Percentiles rank a stretch among this genome's conserved stretches.
phyloP scores from a whole-genome alignment of 1,139 yeast species.

The Waltiozyma sp. region DNA sequence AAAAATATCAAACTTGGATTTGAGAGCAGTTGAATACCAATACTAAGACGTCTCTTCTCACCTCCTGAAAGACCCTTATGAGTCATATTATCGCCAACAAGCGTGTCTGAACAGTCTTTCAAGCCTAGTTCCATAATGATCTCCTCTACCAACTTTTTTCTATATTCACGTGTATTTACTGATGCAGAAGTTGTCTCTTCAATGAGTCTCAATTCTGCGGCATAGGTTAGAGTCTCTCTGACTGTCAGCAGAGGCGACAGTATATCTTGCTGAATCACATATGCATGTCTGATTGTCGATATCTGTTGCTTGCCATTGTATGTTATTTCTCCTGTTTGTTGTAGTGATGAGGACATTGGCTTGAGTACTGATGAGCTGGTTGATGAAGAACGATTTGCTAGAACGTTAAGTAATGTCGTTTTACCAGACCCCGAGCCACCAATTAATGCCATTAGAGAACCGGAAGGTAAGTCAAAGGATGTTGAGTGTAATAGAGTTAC shows the following conservation, averaged over 20 bases:
- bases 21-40: constrained; percentile 68
- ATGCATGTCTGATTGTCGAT: constrained; percentile 32
- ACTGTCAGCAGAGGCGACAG: constrained; percentile 64
- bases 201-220: constrained; percentile 56
- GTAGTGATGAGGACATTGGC: constrained; percentile 19
- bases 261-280: constrained; percentile 67
- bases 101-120: constrained; percentile 65
- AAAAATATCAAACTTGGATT: constrained; percentile 68
- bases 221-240: constrained; percentile 54
- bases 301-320: constrained; percentile 13
- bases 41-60: constrained; percentile 66
- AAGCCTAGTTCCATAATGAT: constrained; percentile 55
- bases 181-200: constrained; percentile 22
- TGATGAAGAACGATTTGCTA: constrained; percentile 43
- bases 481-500: neutral
- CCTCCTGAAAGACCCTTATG: constrained; percentile 55
- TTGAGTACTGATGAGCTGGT: neutral
- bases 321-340: constrained; percentile 27
- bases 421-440: constrained; percentile 88
- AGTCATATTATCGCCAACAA: constrained; percentile 55
- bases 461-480: constrained; percentile 37
- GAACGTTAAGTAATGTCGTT: constrained; percentile 63
- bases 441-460: constrained; percentile 51
- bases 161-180: constrained; percentile 15
- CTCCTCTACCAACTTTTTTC: constrained; percentile 41